Evolutionary conservation across 2,329 filamentous ascomycete genomes (phyloP).

Genomic region (Colletotrichum sp.): DNA sequence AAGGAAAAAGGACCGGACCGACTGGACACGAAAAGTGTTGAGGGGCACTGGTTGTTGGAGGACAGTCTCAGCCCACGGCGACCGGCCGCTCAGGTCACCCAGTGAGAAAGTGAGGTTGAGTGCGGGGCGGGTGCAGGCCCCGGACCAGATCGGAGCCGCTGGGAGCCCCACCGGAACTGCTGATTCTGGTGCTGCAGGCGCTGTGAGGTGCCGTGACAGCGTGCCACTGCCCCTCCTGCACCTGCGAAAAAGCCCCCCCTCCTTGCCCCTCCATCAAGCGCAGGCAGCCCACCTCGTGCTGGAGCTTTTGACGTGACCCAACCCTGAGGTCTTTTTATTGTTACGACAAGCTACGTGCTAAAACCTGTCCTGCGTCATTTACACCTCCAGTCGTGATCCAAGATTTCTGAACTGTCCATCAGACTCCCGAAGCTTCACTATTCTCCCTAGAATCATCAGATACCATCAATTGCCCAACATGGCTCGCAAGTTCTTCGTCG

Average conservation of each 20-base stretch:
- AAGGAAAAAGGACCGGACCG: neutral
- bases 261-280: slow-evolving; percentile 18
- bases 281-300: slow-evolving; percentile 15
- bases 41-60: slow-evolving; percentile 15
- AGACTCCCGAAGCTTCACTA: neutral
- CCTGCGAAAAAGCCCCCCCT: neutral
- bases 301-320: slow-evolving; percentile 19
- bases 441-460: neutral
- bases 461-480: slow-evolving; percentile 61
- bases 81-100: neutral
- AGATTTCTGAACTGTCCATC: neutral
- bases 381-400: neutral
- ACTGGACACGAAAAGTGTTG: slow-evolving; percentile 16
- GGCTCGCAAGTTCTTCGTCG: slow-evolving; percentile 96
- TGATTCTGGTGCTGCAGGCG: slow-evolving; percentile 6
- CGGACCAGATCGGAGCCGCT: slow-evolving; percentile 12
- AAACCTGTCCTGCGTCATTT: slow-evolving; percentile 21
- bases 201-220: slow-evolving; percentile 1
- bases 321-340: slow-evolving; percentile 21
- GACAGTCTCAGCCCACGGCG: slow-evolving; percentile 15
- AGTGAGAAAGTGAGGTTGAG: slow-evolving; percentile 7
- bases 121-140: slow-evolving; percentile 16
- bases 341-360: neutral
- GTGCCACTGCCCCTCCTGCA: neutral
- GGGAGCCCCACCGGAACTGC: slow-evolving; percentile 8